Conservation (phyloP, 345 rosid genomes). For the Hirschfeldia incana region DNA sequence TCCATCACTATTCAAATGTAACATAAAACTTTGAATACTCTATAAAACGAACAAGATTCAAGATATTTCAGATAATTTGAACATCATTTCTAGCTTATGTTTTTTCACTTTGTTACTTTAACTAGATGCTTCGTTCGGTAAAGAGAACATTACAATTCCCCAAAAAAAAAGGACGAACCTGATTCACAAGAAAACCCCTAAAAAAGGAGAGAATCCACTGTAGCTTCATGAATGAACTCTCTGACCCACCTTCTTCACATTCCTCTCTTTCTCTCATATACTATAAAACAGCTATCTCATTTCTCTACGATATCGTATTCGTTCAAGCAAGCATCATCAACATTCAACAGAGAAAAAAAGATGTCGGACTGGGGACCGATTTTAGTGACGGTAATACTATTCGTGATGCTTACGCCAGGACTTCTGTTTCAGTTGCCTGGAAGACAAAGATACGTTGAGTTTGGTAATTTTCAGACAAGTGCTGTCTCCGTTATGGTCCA, state of each 20-base stretch:
- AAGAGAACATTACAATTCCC: constrained; percentile 21
- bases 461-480: constrained; percentile 70
- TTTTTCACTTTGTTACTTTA: not conserved
- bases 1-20: not conserved
- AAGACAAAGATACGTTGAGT: constrained; percentile 51
- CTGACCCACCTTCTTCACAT: constrained; percentile 32
- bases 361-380: constrained; percentile 88
- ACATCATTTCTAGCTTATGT: not conserved
- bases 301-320: not conserved
- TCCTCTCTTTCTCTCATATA: not conserved
- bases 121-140: not conserved
- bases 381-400: constrained; percentile 64
- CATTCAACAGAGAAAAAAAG: not conserved
- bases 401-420: constrained; percentile 67
- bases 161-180: constrained; percentile 19
- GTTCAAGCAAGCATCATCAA: constrained; percentile 21
- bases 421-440: constrained; percentile 76
- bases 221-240: constrained; percentile 34
- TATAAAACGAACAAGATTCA: not conserved
- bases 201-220: constrained; percentile 20
- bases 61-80: not conserved
- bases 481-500: constrained; percentile 63
- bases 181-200: constrained; percentile 27
- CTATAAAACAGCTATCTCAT: constrained; percentile 18
- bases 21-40: too few species aligned